Base-by-base conservation (phyloP, 495 filamentous ascomycete species). In the Bacidia gigantensis region DNA sequence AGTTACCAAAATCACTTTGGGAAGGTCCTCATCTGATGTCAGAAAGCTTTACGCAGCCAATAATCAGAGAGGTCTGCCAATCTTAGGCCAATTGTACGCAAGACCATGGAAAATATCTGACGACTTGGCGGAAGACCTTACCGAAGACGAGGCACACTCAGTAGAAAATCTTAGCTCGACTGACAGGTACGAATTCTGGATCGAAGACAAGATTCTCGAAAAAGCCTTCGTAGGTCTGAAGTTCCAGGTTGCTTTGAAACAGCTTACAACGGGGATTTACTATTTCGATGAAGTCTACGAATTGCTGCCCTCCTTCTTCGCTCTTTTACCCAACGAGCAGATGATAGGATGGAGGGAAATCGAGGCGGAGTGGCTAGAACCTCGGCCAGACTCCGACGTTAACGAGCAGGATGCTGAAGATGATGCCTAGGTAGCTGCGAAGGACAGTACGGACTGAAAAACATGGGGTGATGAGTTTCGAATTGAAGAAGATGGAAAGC, bases 141-240 rank as follows among this genome's bases (percentile, higher is more conserved):
- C 64, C 5, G 63, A 68, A 1, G 72, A 74, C 46, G 62, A 63
- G 26, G 53, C 12, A 12, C 40, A 21, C 17, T 5, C 48, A 5
- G 51, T 44, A 22, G 40, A 38, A 11, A 55, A 53, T 11, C 14
- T 22, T 11, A 39, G 42, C 20, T 42, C 64, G 5, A 49, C 64
- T n/a, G 60, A 70, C 45, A 61, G 67, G 12, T 76, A 78, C 56
- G 73, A 78, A 26, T 82, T 89, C 55, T 77, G 83, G 60, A 51
- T 93, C 22, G 87, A 92, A 59, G 73, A 80, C 23, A 61, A 74
- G 0, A 65, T 83, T 3, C 69, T 96, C 18, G 55, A 69, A 24
- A 67, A 75, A 44, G 75, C 81, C 53, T 80, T 78, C 56, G 69
- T 77, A 0, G 87, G 89, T 1, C 80, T 95, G 81, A 95, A 93